Conservation (phyloP, 2,329 filamentous ascomycete species). For the Chalara sp. region DNA sequence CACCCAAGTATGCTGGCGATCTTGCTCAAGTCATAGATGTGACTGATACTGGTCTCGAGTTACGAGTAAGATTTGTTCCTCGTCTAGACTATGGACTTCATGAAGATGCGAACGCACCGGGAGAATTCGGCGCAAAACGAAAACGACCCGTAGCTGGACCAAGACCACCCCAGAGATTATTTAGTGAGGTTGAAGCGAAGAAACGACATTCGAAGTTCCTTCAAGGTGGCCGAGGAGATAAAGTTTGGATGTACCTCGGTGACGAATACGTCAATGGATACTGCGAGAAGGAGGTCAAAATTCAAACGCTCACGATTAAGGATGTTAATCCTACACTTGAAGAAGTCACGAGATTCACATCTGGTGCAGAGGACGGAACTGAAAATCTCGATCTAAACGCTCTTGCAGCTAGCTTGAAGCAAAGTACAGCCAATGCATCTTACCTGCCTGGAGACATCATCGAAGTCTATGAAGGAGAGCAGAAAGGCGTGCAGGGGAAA, state of each 20-base stretch:
- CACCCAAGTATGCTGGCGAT: conserved; percentile 78
- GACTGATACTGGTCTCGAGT: conserved; percentile 85
- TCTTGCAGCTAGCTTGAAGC: conserved; percentile 82
- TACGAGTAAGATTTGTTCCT: conserved; percentile 80
- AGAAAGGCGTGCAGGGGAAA: conserved; percentile 82
- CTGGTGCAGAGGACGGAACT: conserved; percentile 82
- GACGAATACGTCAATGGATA: conserved; percentile 93
- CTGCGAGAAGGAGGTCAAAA: conserved; percentile 87
- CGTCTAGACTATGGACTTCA: conserved; percentile 86
- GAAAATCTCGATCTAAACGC: conserved; percentile 91
- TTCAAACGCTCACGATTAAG: conserved; percentile 76
- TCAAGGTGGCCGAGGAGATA: conserved; percentile 39
- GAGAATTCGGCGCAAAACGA: conserved; percentile 51
- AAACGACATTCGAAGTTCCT: conserved; percentile 69
- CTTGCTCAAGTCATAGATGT: conserved; percentile 89
- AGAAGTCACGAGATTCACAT: conserved; percentile 91
- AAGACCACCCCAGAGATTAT: conserved; percentile 79
- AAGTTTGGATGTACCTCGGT: conserved; percentile 76
- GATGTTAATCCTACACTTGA: conserved; percentile 91
- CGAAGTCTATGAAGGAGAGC: conserved; percentile 92
- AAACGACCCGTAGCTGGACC: conserved; percentile 65
- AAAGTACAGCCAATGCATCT: conserved; percentile 70
- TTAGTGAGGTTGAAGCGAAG: conserved; percentile 87
- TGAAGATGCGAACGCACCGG: conserved; percentile 56
- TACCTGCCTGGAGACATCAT: conserved; percentile 95